Percentiles rank a stretch among this genome's conserved stretches.
phyloP scores from a whole-genome alignment of 441 rosid genomes.

The Brassica hybrid region DNA sequence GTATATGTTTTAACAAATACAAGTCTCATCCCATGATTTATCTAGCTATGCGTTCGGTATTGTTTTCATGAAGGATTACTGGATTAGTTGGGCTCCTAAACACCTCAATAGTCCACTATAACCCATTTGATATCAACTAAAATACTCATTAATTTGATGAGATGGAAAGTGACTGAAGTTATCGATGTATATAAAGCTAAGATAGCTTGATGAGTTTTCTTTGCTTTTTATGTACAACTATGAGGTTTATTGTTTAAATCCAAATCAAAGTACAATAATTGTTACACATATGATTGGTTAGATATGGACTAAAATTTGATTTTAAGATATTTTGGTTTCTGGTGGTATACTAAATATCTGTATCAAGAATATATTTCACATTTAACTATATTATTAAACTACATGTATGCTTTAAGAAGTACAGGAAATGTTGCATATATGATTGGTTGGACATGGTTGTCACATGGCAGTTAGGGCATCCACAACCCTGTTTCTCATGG shows the following conservation, averaged over 20 bases:
- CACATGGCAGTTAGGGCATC: conserved; percentile 29
- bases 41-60: too few species aligned
- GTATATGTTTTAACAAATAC: too few species aligned
- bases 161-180: too few species aligned
- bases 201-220: conserved; percentile 17
- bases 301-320: neutral
- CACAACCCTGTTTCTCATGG: too few species aligned
- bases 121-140: too few species aligned
- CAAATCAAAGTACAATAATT: conserved; percentile 13
- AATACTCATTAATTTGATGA: too few species aligned
- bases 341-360: conserved; percentile 16
- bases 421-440: conserved; percentile 21
- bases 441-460: conserved; percentile 44
- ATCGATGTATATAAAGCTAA: neutral
- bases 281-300: neutral
- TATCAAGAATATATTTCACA: conserved; percentile 4
- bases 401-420: conserved; percentile 3
- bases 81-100: too few species aligned
- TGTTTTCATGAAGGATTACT: too few species aligned
- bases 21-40: too few species aligned
- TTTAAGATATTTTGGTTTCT: conserved; percentile 20
- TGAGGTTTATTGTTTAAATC: conserved; percentile 38
- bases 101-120: too few species aligned
- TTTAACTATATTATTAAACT: neutral
- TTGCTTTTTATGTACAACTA: conserved; percentile 39